Percentiles rank a stretch among this genome's conserved stretches.
Evolutionary conservation across 441 rosid genomes (phyloP).

Genomic region (Bruguiera hainesii): DNA sequence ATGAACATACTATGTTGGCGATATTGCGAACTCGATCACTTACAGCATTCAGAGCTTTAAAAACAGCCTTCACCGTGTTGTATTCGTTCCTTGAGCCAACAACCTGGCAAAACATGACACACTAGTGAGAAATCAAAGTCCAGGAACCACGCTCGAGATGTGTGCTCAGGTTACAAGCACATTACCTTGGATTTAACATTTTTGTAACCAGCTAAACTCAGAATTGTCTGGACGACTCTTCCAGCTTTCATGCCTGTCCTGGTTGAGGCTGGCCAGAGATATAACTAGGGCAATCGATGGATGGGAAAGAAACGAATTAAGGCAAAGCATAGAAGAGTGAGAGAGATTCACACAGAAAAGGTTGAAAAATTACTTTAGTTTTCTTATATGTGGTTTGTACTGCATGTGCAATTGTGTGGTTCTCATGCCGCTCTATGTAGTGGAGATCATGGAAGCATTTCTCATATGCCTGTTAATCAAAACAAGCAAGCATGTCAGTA

Average conservation of each 20-base stretch:
- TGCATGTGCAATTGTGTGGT: constrained; percentile 91
- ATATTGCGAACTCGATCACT: constrained; percentile 27
- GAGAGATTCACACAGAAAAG: neutral
- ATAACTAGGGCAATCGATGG: constrained; percentile 39
- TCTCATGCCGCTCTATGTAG: constrained; percentile 82
- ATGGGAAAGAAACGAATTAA: neutral
- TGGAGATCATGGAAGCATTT: constrained; percentile 96
- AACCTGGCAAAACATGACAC: constrained; percentile 40
- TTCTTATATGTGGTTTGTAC: constrained; percentile 75
- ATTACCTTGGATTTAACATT: constrained; percentile 92
- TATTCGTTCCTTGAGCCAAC: constrained; percentile 91
- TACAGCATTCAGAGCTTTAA: constrained; percentile 87
- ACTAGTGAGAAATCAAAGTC: neutral
- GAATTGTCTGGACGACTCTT: constrained; percentile 66
- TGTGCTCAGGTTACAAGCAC: constrained; percentile 1
- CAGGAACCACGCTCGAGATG: neutral
- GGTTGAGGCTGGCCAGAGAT: constrained; percentile 91
- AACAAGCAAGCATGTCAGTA: neutral
- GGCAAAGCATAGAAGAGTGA: neutral
- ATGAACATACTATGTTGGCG: neutral
- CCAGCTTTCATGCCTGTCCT: constrained; percentile 90
- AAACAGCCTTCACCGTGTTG: constrained; percentile 85
- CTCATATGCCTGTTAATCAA: constrained; percentile 64
- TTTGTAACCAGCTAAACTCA: constrained; percentile 83
- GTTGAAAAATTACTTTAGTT: constrained; percentile 57